These are phyloP conservation scores for Tolypocladium cylindrosporum DNA, from an alignment of 2,329 filamentous ascomycete species.

Conservation along the genomic window DNA sequence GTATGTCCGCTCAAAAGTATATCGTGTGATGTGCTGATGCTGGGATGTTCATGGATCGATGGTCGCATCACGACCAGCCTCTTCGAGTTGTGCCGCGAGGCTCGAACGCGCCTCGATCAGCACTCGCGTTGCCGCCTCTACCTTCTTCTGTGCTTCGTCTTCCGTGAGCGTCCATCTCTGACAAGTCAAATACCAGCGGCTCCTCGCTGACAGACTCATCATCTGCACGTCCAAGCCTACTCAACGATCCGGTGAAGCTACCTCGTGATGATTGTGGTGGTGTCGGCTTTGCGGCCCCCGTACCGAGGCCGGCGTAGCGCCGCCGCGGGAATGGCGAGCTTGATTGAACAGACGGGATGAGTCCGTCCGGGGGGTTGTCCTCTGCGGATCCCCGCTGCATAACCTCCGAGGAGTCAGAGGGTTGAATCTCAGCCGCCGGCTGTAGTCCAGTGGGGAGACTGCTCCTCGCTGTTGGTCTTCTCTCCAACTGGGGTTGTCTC, in stretches of 20 bases:
- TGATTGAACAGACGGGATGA: slow-evolving; percentile 27
- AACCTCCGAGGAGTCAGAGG: slow-evolving; percentile 26
- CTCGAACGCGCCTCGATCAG: slow-evolving; percentile 29
- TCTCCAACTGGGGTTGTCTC: slow-evolving; percentile 25
- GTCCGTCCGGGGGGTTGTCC: slow-evolving; percentile 33
- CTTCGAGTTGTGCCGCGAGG: slow-evolving; percentile 23
- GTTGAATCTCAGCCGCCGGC: slow-evolving; percentile 31
- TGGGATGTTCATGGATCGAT: background rate
- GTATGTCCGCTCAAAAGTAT: background rate
- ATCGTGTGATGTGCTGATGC: background rate
- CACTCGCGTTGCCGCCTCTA: slow-evolving; percentile 27
- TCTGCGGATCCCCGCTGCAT: slow-evolving; percentile 33
- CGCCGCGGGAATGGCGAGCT: slow-evolving; percentile 36
- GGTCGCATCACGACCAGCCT: slow-evolving; percentile 21
- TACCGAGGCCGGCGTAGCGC: slow-evolving; percentile 33
- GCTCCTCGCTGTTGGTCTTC: slow-evolving; percentile 16
- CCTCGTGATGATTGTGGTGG: slow-evolving; percentile 34
- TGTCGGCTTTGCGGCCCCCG: slow-evolving; percentile 23
- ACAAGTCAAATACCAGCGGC: slow-evolving; percentile 63
- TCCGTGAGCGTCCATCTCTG: slow-evolving; percentile 53
- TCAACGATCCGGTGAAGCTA: slow-evolving; percentile 31
- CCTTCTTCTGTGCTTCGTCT: slow-evolving; percentile 50
- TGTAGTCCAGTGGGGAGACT: slow-evolving; percentile 20
- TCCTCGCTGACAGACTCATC: slow-evolving; percentile 53
- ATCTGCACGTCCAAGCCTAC: slow-evolving; percentile 29